phyloP scores from a whole-genome alignment of 2,329 filamentous ascomycete genomes.

The Exophiala viscosa region DNA sequence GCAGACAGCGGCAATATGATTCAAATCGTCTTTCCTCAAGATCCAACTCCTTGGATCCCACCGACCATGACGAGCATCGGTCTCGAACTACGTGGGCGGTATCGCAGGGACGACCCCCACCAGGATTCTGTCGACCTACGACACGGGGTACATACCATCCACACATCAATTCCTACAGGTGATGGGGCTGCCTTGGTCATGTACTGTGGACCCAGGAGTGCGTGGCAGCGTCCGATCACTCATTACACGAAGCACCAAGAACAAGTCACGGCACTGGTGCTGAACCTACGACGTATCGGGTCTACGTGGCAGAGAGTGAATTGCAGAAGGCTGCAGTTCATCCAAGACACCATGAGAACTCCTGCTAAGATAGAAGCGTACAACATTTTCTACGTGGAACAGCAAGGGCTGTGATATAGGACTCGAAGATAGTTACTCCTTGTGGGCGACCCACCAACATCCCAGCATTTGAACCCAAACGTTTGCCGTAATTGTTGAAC shows the following conservation, averaged over 20 bases:
- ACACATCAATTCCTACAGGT: not conserved
- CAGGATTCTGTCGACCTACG: not conserved
- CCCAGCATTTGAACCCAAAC: too few relatives aligned
- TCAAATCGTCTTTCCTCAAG: not conserved
- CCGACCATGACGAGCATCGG: conserved; percentile 4
- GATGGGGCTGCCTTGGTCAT: not conserved
- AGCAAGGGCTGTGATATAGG: not conserved
- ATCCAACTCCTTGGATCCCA: conserved; percentile 4
- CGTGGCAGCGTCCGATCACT: not conserved
- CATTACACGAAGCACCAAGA: not conserved
- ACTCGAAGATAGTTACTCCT: too few relatives aligned
- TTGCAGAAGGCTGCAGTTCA: not conserved
- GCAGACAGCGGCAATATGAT: conserved; percentile 2
- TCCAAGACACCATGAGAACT: not conserved
- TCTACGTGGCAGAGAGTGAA: not conserved
- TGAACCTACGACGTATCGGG: not conserved
- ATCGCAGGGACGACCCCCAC: not conserved
- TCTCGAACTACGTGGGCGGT: not conserved
- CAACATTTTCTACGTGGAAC: not conserved
- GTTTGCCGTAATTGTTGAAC: too few relatives aligned
- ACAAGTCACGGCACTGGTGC: not conserved
- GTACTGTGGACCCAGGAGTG: not conserved
- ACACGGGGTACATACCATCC: not conserved
- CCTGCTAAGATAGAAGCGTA: conserved; percentile 1
- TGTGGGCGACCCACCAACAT: too few relatives aligned